These are phyloP conservation scores for Kluyveromyces aestuarii DNA, from an alignment of 805 yeast species.

Conservation along the genomic window DNA sequence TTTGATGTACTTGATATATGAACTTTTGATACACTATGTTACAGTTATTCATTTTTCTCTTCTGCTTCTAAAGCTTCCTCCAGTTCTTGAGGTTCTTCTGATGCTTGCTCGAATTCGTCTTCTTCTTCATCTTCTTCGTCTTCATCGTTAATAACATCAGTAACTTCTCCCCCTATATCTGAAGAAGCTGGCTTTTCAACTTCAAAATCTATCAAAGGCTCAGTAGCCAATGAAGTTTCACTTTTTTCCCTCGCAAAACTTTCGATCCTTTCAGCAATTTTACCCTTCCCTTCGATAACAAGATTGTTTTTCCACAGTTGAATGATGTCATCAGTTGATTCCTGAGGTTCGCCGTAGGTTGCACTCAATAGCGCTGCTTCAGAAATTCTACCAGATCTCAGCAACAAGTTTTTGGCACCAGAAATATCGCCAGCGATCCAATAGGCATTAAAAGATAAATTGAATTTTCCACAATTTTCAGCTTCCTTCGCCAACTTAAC, in stretches of 20 bases:
- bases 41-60: constrained; percentile 8
- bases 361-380: constrained; percentile 80
- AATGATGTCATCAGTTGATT: constrained; percentile 39
- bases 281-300: constrained; percentile 38
- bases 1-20: background rate
- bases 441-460: constrained; percentile 83
- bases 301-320: constrained; percentile 62
- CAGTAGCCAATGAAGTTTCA: constrained; percentile 26
- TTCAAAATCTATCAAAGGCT: constrained; percentile 35
- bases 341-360: constrained; percentile 51
- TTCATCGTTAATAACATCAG: constrained; percentile 11
- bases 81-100: constrained; percentile 13
- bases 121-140: constrained; percentile 11
- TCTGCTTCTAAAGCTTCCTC: constrained; percentile 4
- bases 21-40: constrained; percentile 4
- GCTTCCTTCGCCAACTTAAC: constrained; percentile 57
- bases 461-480: constrained; percentile 66
- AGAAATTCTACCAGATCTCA: constrained; percentile 57
- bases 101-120: constrained; percentile 9
- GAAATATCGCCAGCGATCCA: constrained; percentile 75
- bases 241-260: constrained; percentile 31
- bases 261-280: constrained; percentile 54
- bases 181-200: constrained; percentile 23
- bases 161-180: constrained; percentile 4
- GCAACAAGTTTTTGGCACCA: constrained; percentile 55